Conservation (phyloP, 2,329 filamentous ascomycete genomes). For the Colletotrichum plurivorum region DNA sequence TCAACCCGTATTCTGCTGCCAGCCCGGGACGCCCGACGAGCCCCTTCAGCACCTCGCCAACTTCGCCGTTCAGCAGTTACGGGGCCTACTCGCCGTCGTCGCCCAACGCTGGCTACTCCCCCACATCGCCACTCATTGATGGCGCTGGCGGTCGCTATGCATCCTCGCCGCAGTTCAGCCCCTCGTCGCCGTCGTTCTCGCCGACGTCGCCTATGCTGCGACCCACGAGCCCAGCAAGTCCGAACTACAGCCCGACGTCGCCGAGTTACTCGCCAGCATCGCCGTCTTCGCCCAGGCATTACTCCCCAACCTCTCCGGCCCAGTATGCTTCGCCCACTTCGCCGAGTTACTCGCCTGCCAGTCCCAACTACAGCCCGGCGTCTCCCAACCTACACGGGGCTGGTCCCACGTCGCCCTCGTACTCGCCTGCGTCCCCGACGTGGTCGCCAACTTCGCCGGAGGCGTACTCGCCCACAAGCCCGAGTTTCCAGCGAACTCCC, state of each 20-base stretch:
- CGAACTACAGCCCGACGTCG: conserved; percentile 76
- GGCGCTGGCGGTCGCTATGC: conserved; percentile 67
- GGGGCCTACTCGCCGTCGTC: conserved; percentile 83
- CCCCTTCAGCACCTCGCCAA: conserved; percentile 81
- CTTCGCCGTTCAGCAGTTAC: conserved; percentile 72
- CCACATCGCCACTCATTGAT: conserved; percentile 78
- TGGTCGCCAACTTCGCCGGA: conserved; percentile 83
- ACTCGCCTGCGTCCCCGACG: conserved; percentile 79
- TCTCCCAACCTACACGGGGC: conserved; percentile 67
- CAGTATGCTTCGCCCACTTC: conserved; percentile 83
- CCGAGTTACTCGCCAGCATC: conserved; percentile 76
- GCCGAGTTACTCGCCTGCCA: conserved; percentile 79
- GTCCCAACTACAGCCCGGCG: conserved; percentile 80
- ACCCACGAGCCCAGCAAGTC: conserved; percentile 68
- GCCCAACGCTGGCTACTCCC: conserved; percentile 81
- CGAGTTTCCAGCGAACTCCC: conserved; percentile 69
- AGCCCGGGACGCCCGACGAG: conserved; percentile 77
- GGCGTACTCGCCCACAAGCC: conserved; percentile 75
- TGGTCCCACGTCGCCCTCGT: conserved; percentile 69
- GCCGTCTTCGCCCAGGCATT: conserved; percentile 69
- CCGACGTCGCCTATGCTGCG: conserved; percentile 73
- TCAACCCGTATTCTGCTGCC: conserved; percentile 76
- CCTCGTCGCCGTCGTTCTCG: conserved; percentile 74
- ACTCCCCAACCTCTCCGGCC: conserved; percentile 79
- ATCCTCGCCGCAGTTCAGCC: conserved; percentile 74